Conservation (phyloP, 2,329 filamentous ascomycete genomes). For the Phaeosphaeria sp. region DNA sequence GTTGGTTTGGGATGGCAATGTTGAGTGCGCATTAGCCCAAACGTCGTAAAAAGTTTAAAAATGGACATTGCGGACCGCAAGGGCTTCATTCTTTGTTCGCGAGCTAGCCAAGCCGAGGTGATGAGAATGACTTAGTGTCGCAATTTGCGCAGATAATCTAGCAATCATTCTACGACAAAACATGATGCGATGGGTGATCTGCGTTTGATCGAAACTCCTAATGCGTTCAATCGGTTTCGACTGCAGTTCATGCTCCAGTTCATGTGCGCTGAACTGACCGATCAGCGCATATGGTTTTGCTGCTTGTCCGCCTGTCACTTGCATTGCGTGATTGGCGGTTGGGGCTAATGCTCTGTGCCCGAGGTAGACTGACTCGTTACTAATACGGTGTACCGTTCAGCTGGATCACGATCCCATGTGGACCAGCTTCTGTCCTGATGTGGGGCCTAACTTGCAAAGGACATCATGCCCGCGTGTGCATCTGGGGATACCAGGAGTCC, state of each 20-base stretch:
- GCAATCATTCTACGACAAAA: not conserved
- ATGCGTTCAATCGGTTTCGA: conserved; percentile 10
- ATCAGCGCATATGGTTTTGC: not conserved
- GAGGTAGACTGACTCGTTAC: conserved; percentile 4
- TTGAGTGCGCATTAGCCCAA: conserved; percentile 26
- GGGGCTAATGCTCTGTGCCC: conserved; percentile 5
- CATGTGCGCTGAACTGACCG: conserved; percentile 1
- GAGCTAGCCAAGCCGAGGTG: conserved; percentile 13
- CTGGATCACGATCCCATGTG: conserved; percentile 11
- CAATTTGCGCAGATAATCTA: not conserved
- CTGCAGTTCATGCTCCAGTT: conserved; percentile 16
- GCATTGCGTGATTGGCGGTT: conserved; percentile 18
- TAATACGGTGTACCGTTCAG: conserved; percentile 12
- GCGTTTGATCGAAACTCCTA: not conserved
- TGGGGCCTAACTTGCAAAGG: conserved; percentile 9
- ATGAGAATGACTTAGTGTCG: not conserved
- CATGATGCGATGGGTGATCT: not conserved
- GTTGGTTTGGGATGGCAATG: conserved; percentile 14
- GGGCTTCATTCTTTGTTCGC: conserved; percentile 10
- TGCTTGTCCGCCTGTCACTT: conserved; percentile 11
- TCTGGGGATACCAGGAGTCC: conserved; percentile 7
- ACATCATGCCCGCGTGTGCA: conserved; percentile 14
- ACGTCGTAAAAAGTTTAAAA: conserved; percentile 24
- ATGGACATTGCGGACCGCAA: conserved; percentile 19
- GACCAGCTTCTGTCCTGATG: conserved; percentile 4